Evolutionary conservation across 306 rosid species (phyloP).

Genomic region (Crotalaria pallida): DNA sequence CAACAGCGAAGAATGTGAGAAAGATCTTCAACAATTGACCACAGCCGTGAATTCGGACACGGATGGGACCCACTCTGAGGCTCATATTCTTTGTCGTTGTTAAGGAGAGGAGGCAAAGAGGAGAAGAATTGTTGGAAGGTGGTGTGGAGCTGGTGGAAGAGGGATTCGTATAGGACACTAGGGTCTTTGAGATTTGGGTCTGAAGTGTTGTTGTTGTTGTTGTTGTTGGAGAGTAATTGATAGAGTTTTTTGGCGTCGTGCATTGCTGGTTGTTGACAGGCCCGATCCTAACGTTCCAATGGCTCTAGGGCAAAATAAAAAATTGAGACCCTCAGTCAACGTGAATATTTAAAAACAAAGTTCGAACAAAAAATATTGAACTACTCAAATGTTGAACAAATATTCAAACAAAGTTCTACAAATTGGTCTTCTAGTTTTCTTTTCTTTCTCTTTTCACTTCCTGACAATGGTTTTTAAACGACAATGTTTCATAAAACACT

Average conservation of each 20-base stretch:
- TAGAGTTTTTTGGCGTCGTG: background rate
- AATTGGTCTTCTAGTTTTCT: no score
- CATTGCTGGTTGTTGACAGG: background rate
- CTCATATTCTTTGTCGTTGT: background rate
- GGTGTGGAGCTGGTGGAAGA: conserved; percentile 41
- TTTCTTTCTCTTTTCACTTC: no score
- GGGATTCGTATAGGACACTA: conserved; percentile 28
- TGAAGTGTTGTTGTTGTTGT: background rate
- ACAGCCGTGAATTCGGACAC: conserved; percentile 23
- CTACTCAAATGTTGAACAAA: no score
- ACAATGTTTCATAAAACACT: no score
- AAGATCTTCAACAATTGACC: conserved; percentile 39
- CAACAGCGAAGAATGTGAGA: conserved; percentile 53
- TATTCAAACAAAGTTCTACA: no score
- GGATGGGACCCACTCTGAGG: background rate
- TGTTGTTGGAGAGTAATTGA: conserved; percentile 13
- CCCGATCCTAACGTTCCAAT: no score
- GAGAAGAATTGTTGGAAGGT: conserved; percentile 34
- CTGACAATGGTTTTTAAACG: no score
- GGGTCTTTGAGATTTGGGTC: conserved; percentile 17
- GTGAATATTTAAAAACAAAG: no score
- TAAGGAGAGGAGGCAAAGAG: conserved; percentile 21
- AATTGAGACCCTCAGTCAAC: no score
- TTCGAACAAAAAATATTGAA: no score
- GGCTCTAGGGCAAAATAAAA: no score